Evolutionary conservation across 164 flowering plant species (phyloP).

Genomic region (Tetracentron sinense): DNA sequence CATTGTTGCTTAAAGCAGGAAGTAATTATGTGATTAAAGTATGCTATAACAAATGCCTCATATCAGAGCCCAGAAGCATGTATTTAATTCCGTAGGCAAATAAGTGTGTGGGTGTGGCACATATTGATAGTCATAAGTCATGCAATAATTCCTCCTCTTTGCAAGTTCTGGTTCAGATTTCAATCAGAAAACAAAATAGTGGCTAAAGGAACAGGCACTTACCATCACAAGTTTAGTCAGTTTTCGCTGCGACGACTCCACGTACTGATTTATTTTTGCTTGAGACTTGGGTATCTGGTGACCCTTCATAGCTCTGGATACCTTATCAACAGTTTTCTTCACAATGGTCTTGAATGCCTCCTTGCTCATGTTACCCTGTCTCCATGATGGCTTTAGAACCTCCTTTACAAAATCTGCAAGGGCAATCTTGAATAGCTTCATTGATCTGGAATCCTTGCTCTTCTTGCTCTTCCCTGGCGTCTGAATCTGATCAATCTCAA

Average conservation of each 20-base stretch:
- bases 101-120: not conserved
- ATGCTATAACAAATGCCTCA: too few species aligned
- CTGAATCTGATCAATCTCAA: conserved; percentile 71
- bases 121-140: not conserved
- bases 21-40: not conserved
- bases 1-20: not conserved
- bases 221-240: conserved; percentile 95
- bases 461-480: conserved; percentile 57
- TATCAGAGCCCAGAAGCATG: not conserved
- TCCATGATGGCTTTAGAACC: conserved; percentile 92
- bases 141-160: not conserved
- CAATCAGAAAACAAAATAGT: not conserved
- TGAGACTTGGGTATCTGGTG: conserved; percentile 81
- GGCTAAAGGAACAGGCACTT: conserved; percentile 13
- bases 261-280: conserved; percentile 76
- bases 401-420: conserved; percentile 96
- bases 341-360: conserved; percentile 98
- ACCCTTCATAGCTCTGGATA: conserved; percentile 83
- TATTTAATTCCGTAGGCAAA: not conserved
- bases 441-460: conserved; percentile 70
- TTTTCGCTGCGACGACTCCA: conserved; percentile 80
- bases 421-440: conserved; percentile 73
- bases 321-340: conserved; percentile 95
- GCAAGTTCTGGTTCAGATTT: not conserved
- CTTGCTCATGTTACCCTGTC: conserved; percentile 98